Base-by-base conservation (phyloP, 805 yeast species). In the Metschnikowia noctiluminum region DNA sequence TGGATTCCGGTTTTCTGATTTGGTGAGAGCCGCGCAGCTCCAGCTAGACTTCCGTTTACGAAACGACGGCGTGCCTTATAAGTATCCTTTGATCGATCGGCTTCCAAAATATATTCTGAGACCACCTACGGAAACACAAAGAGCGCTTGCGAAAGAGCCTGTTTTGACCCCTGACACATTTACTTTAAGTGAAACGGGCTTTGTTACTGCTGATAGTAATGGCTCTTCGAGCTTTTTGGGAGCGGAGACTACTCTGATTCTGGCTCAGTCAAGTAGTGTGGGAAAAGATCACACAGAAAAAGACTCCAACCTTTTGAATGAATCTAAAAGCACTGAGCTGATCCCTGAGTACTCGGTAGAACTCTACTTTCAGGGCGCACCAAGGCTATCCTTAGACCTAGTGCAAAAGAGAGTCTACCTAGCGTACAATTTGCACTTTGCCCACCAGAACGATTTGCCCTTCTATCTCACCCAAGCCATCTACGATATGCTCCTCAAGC, bases 1-100 rank as follows among this genome's bases (percentile, higher is more conserved):
- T 10, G 79, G 78, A 1, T 73, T 81, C 53, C 63, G 67, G 14
- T 82, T 84, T 55, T 91, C 92, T 0, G 96, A 89, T 62, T 59
- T 89, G 15, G 78, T 76, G 1, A 72, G 72, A 38, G 89, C 77
- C 5, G 51, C 68, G 4, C 76, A 72, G 46, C 11, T 49, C 0
- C 77, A 73, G 55, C 45, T 71, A 6, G 66, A 71, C 45, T 43
- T 42, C 44, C 42, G 56, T 9, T 51, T 57, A 13, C 21, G 21
- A 10, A 11, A 16, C 14, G 38, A 42, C 27, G 41, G 32, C 1
- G 43, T 54, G 11, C 56, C 54, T 26, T 49, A 46, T 36, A 42
- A 38, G 15, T 57, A 53, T 39, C 26, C 28, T 3, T 40, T 57
- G 31, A 37, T 55, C 7, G 56, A 54, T 34, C 48, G 47, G 6